phyloP scores from a whole-genome alignment of 805 yeast genomes.

The Saturnispora serradocipensis region DNA sequence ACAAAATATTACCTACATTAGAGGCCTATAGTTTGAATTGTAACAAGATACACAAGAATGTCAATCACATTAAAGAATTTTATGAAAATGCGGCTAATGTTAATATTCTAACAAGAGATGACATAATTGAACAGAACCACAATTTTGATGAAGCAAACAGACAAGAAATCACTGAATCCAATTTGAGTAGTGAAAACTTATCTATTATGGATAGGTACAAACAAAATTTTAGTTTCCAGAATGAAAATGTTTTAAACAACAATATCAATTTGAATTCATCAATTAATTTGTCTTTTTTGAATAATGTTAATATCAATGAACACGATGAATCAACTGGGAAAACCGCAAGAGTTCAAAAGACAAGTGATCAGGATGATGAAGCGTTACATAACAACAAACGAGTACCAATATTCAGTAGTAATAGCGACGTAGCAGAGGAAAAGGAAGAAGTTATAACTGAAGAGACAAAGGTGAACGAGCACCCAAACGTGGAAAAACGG shows the following conservation, averaged over 20 bases:
- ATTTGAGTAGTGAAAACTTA: neutral
- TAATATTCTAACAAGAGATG: conserved; percentile 18
- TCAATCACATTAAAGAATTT: conserved; percentile 68
- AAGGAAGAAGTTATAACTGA: neutral
- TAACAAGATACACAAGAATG: conserved; percentile 53
- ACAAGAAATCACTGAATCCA: neutral
- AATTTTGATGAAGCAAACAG: neutral
- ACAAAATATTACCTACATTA: conserved; percentile 59
- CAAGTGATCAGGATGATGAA: neutral
- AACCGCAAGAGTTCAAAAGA: neutral
- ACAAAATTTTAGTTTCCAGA: conserved; percentile 8
- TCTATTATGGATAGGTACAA: conserved; percentile 11
- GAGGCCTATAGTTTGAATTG: conserved; percentile 51
- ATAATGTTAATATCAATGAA: neutral
- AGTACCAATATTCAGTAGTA: too few relatives aligned
- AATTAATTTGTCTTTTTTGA: neutral
- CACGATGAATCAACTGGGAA: conserved; percentile 13
- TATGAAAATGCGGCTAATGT: conserved; percentile 43
- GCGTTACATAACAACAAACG: neutral
- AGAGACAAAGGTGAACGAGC: neutral
- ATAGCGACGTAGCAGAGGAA: neutral
- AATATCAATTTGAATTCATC: neutral
- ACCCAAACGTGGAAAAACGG: conserved; percentile 3
- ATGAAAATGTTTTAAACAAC: neutral
- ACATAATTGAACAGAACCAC: neutral